Conservation (phyloP, 2,329 filamentous ascomycete genomes). For the Arthrobotrys pseudoclavata region DNA sequence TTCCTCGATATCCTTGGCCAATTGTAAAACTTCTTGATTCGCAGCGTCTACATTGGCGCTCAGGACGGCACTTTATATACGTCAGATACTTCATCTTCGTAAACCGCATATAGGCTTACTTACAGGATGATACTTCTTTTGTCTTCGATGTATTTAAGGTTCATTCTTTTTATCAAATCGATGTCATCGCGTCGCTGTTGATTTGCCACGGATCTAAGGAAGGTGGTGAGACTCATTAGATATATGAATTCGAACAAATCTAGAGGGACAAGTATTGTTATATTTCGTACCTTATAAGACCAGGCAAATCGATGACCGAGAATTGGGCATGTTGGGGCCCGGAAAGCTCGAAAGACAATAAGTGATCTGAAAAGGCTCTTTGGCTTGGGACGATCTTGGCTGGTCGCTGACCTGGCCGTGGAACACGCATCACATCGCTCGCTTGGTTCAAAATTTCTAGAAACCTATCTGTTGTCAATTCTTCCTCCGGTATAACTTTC, state of each 20-base stretch:
- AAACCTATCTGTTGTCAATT: conserved; percentile 30
- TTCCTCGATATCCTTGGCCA: conserved; percentile 64
- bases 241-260: background rate
- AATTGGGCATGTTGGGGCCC: conserved; percentile 46
- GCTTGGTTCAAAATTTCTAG: conserved; percentile 43
- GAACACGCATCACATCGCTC: conserved; percentile 42
- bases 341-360: conserved; percentile 34
- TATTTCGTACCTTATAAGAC: conserved; percentile 34
- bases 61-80: conserved; percentile 22
- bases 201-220: conserved; percentile 31
- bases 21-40: conserved; percentile 55
- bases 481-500: conserved; percentile 50
- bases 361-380: conserved; percentile 36
- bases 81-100: background rate
- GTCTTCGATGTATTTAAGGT: conserved; percentile 48
- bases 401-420: conserved; percentile 13
- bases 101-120: background rate
- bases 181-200: conserved; percentile 48
- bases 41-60: conserved; percentile 59
- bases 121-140: conserved; percentile 57
- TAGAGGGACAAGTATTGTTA: background rate
- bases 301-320: conserved; percentile 43
- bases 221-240: background rate
- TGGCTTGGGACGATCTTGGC: background rate
- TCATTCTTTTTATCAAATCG: conserved; percentile 39